Percentiles rank a stretch among this genome's conserved stretches.
These are phyloP conservation scores for Penicillium riverlandense DNA, from an alignment of 495 filamentous ascomycete genomes.

Conservation along the genomic window DNA sequence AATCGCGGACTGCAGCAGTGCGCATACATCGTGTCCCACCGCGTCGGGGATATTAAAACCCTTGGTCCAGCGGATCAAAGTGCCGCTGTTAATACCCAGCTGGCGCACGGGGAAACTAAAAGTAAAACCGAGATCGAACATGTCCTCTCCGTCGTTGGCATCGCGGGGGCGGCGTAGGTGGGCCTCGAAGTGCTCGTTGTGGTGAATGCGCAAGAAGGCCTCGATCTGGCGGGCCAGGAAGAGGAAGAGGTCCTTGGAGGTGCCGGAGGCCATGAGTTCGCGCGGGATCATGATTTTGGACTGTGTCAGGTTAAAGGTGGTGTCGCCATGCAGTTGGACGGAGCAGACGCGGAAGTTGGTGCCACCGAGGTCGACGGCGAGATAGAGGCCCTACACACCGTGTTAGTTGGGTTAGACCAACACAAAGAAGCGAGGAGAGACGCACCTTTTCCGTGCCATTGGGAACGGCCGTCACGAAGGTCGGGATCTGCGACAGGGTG, in stretches of 20 bases:
- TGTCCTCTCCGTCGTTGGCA: constrained; percentile 54
- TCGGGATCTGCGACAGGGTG: constrained; percentile 89
- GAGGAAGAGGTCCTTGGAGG: constrained; percentile 79
- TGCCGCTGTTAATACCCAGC: constrained; percentile 86
- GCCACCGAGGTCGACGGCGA: constrained; percentile 93
- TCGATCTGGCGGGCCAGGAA: constrained; percentile 93
- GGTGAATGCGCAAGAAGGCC: constrained; percentile 76
- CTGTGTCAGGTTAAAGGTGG: constrained; percentile 84
- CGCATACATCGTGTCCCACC: constrained; percentile 89
- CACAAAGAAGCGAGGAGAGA: background rate
- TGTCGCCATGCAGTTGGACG: constrained; percentile 83
- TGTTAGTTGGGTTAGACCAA: background rate
- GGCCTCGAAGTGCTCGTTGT: constrained; percentile 78
- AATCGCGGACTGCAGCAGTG: constrained; percentile 83
- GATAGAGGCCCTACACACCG: constrained; percentile 68
- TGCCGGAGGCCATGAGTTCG: constrained; percentile 84
- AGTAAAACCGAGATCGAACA: constrained; percentile 91
- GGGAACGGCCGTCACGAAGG: constrained; percentile 90
- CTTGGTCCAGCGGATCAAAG: constrained; percentile 94
- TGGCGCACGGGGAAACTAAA: constrained; percentile 97
- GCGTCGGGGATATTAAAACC: constrained; percentile 93
- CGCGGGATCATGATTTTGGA: constrained; percentile 86
- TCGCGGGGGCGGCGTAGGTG: constrained; percentile 54
- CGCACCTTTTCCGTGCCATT: constrained; percentile 89
- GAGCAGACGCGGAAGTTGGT: constrained; percentile 99